Conservation (phyloP, 805 yeast genomes). For the Candida arabinofermentans region DNA sequence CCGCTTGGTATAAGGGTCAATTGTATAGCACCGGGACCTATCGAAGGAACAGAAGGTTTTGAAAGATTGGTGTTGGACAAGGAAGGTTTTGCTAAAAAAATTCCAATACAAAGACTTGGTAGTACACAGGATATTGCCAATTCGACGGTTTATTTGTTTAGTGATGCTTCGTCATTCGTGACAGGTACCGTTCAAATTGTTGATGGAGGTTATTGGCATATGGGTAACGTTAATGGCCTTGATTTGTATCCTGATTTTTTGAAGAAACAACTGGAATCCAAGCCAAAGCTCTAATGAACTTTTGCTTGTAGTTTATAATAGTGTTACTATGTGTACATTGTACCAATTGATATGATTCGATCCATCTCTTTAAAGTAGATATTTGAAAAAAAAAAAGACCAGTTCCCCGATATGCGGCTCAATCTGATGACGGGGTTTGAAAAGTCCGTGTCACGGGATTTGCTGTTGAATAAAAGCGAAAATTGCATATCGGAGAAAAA, state of each 20-base stretch:
- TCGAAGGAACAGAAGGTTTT: slow-evolving; percentile 83
- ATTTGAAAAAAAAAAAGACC: too few species aligned
- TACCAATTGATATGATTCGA: background rate
- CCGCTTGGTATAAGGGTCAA: slow-evolving; percentile 83
- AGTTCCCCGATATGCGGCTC: too few species aligned
- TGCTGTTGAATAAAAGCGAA: too few species aligned
- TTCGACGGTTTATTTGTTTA: slow-evolving; percentile 77
- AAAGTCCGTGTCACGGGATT: too few species aligned
- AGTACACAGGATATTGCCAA: slow-evolving; percentile 77
- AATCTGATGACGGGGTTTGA: too few species aligned
- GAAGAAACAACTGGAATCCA: slow-evolving; percentile 22
- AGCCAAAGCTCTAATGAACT: slow-evolving; percentile 20
- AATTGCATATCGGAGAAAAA: too few species aligned
- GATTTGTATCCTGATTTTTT: slow-evolving; percentile 41
- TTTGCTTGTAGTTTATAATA: background rate
- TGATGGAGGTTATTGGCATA: slow-evolving; percentile 91
- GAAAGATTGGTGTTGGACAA: slow-evolving; percentile 52
- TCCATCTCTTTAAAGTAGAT: too few species aligned
- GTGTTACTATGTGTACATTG: background rate
- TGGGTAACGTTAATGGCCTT: slow-evolving; percentile 41
- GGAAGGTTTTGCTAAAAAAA: slow-evolving; percentile 37
- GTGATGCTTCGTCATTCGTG: slow-evolving; percentile 75
- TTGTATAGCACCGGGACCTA: slow-evolving; percentile 89
- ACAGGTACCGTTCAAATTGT: slow-evolving; percentile 78
- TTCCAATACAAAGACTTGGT: slow-evolving; percentile 71